Evolutionary conservation across 805 yeast species (phyloP).

Genomic region (Candida succiphila): DNA sequence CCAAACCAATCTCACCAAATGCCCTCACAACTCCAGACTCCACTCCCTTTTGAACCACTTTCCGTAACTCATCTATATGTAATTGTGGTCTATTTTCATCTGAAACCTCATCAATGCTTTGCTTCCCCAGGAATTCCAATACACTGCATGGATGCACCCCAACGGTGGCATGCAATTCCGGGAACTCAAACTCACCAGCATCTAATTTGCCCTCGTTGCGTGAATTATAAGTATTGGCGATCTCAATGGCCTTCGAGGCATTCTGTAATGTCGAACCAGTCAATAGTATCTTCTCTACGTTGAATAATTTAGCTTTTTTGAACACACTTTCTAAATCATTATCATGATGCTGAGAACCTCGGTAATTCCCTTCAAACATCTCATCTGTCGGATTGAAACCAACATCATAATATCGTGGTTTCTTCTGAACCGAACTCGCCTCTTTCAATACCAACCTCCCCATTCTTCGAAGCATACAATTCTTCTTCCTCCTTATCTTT

Average conservation of each 20-base stretch:
- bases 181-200: no score
- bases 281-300: slow-evolving; percentile 62
- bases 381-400: slow-evolving; percentile 75
- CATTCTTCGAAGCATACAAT: neutral
- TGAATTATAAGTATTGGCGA: slow-evolving; percentile 27
- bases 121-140: slow-evolving; percentile 29
- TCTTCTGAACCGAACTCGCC: neutral
- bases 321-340: slow-evolving; percentile 58
- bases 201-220: slow-evolving; percentile 5
- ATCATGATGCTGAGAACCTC: slow-evolving; percentile 55
- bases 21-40: slow-evolving; percentile 53
- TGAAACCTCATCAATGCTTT: neutral
- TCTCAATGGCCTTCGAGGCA: slow-evolving; percentile 46
- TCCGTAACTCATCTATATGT: slow-evolving; percentile 39
- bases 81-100: slow-evolving; percentile 19
- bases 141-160: slow-evolving; percentile 97
- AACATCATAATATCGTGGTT: slow-evolving; percentile 28
- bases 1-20: slow-evolving; percentile 93
- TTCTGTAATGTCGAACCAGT: slow-evolving; percentile 79
- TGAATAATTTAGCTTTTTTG: slow-evolving; percentile 50
- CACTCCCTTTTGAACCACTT: slow-evolving; percentile 38
- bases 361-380: slow-evolving; percentile 78
- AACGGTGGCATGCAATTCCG: slow-evolving; percentile 52
- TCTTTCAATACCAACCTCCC: no score
- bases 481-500: no score